Percentiles rank a stretch among this genome's conserved stretches.
Evolutionary conservation across 495 filamentous ascomycete genomes (phyloP).

Genomic region (Daldinia bambusicola): DNA sequence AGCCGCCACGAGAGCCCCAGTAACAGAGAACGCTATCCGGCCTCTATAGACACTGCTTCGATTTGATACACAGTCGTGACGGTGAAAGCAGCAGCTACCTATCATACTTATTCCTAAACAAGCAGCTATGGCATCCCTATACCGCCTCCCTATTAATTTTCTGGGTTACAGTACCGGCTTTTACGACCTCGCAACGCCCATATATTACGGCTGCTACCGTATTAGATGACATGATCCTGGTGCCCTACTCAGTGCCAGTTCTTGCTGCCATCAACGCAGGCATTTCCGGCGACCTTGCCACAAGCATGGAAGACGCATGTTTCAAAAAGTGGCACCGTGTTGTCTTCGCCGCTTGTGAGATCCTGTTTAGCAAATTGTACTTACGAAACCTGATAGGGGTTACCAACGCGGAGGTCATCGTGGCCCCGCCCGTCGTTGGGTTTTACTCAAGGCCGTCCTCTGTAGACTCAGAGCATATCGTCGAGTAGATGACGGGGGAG

Average conservation of each 20-base stretch:
- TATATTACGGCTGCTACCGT: neutral
- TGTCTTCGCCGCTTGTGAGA: neutral
- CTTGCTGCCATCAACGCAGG: slow-evolving; percentile 1
- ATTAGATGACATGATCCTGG: neutral
- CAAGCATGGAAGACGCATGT: neutral
- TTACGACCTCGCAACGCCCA: neutral
- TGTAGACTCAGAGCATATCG: neutral
- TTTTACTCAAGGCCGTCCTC: neutral
- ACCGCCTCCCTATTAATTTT: neutral
- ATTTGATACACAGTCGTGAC: neutral
- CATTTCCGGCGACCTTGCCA: neutral
- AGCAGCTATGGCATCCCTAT: too few relatives aligned
- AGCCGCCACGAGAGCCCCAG: neutral
- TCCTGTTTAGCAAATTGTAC: neutral
- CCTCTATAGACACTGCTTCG: neutral
- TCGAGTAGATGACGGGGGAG: neutral
- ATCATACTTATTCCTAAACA: neutral
- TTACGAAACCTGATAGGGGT: neutral
- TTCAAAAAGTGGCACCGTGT: neutral
- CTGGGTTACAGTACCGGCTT: neutral
- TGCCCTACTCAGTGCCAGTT: neutral
- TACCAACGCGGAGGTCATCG: neutral
- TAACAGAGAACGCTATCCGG: neutral
- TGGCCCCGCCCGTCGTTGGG: neutral
- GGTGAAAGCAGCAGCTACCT: neutral